These are phyloP conservation scores for Hyparrhenia diplandra DNA, from an alignment of 176 grass and related monocot species.

Conservation along the genomic window DNA sequence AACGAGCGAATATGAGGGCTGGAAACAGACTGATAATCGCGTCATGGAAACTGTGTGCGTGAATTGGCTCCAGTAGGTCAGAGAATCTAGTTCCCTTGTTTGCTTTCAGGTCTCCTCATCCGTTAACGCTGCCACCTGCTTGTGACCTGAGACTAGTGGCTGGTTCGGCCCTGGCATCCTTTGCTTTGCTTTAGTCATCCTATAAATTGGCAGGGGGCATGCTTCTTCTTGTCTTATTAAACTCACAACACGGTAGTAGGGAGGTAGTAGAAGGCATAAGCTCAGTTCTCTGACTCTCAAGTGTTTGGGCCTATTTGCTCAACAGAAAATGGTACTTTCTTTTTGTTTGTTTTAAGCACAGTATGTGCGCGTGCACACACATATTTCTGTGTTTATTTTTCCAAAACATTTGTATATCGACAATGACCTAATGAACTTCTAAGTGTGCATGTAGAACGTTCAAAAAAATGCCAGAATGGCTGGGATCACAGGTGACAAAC, in stretches of 20 bases:
- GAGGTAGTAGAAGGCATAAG: not conserved
- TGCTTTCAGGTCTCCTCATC: constrained; percentile 38
- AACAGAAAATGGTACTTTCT: constrained; percentile 27
- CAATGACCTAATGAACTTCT: not conserved
- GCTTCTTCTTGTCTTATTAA: constrained; percentile 16
- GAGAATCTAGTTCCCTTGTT: constrained; percentile 36
- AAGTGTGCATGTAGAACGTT: not conserved
- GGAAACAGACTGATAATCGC: constrained; percentile 9
- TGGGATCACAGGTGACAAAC: not conserved
- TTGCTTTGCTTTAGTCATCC: not conserved
- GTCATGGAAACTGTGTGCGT: not conserved
- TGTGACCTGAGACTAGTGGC: not conserved
- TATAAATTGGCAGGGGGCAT: constrained; percentile 45
- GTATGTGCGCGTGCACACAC: not conserved
- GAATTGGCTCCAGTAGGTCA: constrained; percentile 36
- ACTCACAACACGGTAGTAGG: not conserved
- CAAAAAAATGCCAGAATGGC: constrained; percentile 7
- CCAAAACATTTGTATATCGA: not conserved
- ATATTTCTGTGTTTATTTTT: not conserved
- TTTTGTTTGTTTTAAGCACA: not conserved
- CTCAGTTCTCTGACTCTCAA: not conserved
- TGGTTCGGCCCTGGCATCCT: not conserved
- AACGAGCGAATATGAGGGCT: constrained; percentile 14
- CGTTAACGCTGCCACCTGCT: constrained; percentile 18
- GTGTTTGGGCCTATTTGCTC: not conserved